Base-by-base conservation (phyloP, 768 basidiomycete species). In the Fistulinella prunicolor region DNA sequence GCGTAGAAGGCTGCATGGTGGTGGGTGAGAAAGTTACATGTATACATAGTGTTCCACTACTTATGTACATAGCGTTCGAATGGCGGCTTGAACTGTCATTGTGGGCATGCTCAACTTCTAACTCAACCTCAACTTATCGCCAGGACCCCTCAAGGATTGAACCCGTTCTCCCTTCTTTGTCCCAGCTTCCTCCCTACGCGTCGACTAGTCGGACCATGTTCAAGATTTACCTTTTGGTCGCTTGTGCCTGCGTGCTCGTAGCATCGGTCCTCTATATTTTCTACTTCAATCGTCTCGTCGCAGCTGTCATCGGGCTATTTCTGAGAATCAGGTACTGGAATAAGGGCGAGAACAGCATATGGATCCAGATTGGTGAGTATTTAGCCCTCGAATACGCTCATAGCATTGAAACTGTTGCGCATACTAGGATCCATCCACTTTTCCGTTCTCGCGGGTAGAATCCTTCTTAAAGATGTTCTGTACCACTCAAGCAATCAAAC, bases 401-500 rank as follows among this genome's bases (percentile, higher is more conserved):
- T 41, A 41, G 8, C 17, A 44, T 22, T 14, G 30, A 42, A 45
- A 43, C 47, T 29, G 43, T 41, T 53, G 30, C 19, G 24, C 19
- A 23, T 34, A 30, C 16, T 41, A 94, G 92, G 91, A 19, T 89
- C 92, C n/a, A 77, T 95, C 20, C 94, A 97, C 62, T 81, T 97
- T 65, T 94, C 94, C 3, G 71, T 93, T 9, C 70, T 97, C 32
- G 83, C 88, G 2, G 95, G 95, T 26, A 74, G 94, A 53, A 82
- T 98, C 42, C 77, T 94, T 19, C 75, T 97, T 58, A 92, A 90
- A 70, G 89, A 97, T 63, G 64, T 96, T 26, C 74, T 79, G 16
- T 97, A 97, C 65, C 83, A 95, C 66, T 94, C 93, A 2, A 87
- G 89, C 62, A 97, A 95, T 67, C 88, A 96, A 65, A 90, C 88